phyloP scores from a whole-genome alignment of 2,329 filamentous ascomycete species.

The Cladosporium cucumerinum region DNA sequence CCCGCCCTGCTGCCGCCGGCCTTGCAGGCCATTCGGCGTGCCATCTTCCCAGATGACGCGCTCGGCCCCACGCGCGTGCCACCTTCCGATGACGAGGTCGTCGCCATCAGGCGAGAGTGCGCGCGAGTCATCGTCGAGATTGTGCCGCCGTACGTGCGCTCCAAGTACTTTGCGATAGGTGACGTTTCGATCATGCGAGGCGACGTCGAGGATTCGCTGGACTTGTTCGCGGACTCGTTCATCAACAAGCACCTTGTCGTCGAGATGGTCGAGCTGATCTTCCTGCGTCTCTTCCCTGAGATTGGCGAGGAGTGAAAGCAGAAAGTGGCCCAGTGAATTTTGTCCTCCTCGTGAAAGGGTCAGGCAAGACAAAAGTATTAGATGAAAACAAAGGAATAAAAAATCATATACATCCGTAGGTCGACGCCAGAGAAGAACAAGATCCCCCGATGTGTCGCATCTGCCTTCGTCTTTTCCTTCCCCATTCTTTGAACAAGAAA shows the following conservation, averaged over 20 bases:
- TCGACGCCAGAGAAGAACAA: not conserved
- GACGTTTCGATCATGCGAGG: conserved; percentile 35
- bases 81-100: conserved; percentile 57
- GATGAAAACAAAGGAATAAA: not conserved
- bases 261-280: conserved; percentile 71
- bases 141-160: conserved; percentile 46
- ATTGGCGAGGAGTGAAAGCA: conserved; percentile 53
- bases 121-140: conserved; percentile 55
- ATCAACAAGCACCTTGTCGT: conserved; percentile 93
- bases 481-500: not conserved
- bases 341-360: not conserved
- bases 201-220: conserved; percentile 54
- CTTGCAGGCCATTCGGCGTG: conserved; percentile 67
- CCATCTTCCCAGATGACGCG: conserved; percentile 82
- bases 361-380: not conserved
- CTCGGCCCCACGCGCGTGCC: conserved; percentile 62
- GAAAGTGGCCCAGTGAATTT: too few species aligned
- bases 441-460: not conserved
- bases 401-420: conserved; percentile 1
- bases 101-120: conserved; percentile 64
- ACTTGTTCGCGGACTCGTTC: conserved; percentile 78
- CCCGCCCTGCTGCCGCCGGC: conserved; percentile 44
- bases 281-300: conserved; percentile 83
- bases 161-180: conserved; percentile 41
- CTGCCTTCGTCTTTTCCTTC: not conserved